A percentile compares a stretch with the other conserved stretches of the same genome.
Conservation (phyloP, 1,284 basidiomycete genomes). For the Lignosus rhinocerotis region DNA sequence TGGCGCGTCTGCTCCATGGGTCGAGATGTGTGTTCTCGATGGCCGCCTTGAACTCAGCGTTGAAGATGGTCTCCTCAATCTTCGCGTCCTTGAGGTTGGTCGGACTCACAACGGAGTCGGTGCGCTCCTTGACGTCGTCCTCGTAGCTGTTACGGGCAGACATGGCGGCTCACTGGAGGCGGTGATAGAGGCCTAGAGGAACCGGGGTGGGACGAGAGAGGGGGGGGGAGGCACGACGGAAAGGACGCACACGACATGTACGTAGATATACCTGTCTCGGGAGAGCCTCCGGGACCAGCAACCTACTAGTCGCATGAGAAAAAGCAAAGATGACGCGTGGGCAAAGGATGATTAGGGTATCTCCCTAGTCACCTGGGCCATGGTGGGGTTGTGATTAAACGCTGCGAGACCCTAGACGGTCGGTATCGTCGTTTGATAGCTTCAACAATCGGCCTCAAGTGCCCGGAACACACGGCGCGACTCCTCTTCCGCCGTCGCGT, state of each 20-base stretch:
- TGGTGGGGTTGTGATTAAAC: neutral
- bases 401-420: no score
- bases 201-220: neutral
- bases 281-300: neutral
- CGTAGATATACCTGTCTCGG: neutral
- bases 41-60: conserved; percentile 11
- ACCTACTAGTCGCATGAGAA: neutral
- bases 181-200: neutral
- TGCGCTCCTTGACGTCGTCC: neutral
- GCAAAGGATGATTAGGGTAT: neutral
- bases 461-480: no score
- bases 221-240: neutral
- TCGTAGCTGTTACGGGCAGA: neutral
- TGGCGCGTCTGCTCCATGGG: conserved; percentile 8
- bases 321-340: neutral
- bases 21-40: conserved; percentile 13
- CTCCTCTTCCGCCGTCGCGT: no score
- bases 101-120: neutral
- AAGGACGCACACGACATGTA: neutral
- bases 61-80: conserved; percentile 12
- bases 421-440: no score
- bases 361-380: neutral
- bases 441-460: no score
- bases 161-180: neutral
- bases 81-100: neutral